phyloP scores from a whole-genome alignment of 2,329 filamentous ascomycete species.

The Colletotrichum kahawae region DNA sequence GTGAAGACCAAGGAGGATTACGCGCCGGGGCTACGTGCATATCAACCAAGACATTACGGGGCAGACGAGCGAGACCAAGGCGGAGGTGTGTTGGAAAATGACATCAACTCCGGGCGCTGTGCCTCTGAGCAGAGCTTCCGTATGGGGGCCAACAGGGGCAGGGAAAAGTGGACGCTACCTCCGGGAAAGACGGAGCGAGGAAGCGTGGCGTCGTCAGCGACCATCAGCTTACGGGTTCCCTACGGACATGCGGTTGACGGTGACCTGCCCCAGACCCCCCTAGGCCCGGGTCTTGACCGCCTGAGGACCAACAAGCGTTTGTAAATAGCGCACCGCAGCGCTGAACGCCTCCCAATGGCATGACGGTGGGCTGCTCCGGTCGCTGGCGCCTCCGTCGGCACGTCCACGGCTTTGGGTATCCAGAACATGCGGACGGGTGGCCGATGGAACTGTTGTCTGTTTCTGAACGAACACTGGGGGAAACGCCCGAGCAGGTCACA shows the following conservation, averaged over 20 bases:
- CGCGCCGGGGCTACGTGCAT: neutral
- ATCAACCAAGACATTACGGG: slow-evolving; percentile 9
- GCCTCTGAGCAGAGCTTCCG: slow-evolving; percentile 10
- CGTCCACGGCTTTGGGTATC: neutral
- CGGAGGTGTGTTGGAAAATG: slow-evolving; percentile 21
- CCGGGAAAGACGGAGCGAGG: slow-evolving; percentile 13
- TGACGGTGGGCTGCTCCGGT: neutral
- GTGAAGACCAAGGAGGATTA: neutral
- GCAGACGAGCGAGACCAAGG: slow-evolving; percentile 2
- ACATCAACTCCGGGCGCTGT: slow-evolving; percentile 17
- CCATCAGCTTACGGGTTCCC: slow-evolving; percentile 5
- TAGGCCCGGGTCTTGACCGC: neutral
- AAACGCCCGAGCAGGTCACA: neutral
- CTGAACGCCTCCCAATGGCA: neutral
- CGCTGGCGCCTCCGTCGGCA: neutral
- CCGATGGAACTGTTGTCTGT: neutral
- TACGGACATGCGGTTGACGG: neutral
- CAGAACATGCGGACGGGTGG: neutral
- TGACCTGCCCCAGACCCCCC: neutral
- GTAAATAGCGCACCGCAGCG: slow-evolving; percentile 12
- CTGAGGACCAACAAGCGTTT: neutral
- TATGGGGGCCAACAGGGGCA: slow-evolving; percentile 10
- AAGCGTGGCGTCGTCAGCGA: slow-evolving; percentile 13
- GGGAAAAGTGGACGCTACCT: slow-evolving; percentile 7
- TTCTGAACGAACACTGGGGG: neutral